These are phyloP conservation scores for Yamadazyma membranifaciens DNA, from an alignment of 1,139 yeast genomes.

Conservation along the genomic window DNA sequence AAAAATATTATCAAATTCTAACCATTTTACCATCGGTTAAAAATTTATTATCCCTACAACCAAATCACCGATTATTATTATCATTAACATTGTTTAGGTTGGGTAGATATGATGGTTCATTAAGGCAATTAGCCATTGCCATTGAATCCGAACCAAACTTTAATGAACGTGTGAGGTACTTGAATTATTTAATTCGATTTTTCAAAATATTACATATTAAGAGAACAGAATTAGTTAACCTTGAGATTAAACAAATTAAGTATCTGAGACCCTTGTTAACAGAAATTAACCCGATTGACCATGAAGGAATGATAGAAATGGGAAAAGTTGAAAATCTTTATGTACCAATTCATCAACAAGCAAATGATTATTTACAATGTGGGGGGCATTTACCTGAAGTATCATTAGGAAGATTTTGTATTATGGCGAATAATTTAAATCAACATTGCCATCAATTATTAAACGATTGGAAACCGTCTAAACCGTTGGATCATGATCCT, in stretches of 20 bases:
- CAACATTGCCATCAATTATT: not conserved
- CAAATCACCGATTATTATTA: conserved; percentile 14
- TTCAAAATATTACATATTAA: conserved; percentile 18
- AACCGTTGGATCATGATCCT: conserved; percentile 10
- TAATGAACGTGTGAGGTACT: conserved; percentile 16
- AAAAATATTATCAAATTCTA: conserved; percentile 16
- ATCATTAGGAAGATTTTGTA: conserved; percentile 19
- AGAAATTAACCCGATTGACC: not conserved
- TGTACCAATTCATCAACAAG: conserved; percentile 22
- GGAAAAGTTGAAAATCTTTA: not conserved
- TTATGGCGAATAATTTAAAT: not conserved
- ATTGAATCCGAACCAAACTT: conserved; percentile 23
- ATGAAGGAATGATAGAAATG: not conserved
- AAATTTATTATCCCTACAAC: conserved; percentile 5
- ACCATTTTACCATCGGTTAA: conserved; percentile 13
- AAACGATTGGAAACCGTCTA: conserved; percentile 7
- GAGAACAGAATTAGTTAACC: conserved; percentile 2
- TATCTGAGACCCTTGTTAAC: not conserved
- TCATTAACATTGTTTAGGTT: conserved; percentile 23
- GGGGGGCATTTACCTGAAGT: conserved; percentile 16
- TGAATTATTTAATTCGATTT: conserved; percentile 17
- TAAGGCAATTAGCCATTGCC: conserved; percentile 26
- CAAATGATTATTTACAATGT: conserved; percentile 15
- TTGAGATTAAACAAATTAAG: not conserved
- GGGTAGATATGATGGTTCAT: conserved; percentile 25